Evolutionary conservation across 2,329 filamentous ascomycete genomes (phyloP).

Genomic region (Chrysoporthe austroafricana): DNA sequence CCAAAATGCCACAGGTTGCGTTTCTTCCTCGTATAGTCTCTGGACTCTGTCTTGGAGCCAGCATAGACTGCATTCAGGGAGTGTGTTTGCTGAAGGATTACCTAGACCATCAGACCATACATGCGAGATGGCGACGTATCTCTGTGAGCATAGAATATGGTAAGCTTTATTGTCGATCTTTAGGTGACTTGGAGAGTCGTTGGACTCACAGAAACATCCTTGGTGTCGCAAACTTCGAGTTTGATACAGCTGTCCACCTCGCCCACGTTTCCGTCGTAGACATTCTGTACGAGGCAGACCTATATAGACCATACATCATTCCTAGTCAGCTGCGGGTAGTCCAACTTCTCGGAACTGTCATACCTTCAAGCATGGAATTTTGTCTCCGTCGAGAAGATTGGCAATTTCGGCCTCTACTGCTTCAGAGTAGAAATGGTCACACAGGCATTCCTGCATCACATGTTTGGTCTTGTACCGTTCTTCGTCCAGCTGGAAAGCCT

Average conservation of each 20-base stretch:
- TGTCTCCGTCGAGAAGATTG: background rate
- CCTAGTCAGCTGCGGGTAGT: too few species aligned
- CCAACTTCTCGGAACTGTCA: background rate
- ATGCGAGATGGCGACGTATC: background rate
- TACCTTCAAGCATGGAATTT: background rate
- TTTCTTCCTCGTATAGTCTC: background rate
- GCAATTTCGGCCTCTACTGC: background rate
- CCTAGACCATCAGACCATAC: slow-evolving; percentile 2
- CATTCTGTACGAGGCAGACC: background rate
- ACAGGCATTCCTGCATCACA: background rate
- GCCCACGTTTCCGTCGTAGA: background rate
- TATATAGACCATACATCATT: background rate
- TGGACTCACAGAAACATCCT: background rate
- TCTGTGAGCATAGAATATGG: background rate
- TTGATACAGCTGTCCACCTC: background rate
- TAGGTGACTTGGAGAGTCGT: background rate
- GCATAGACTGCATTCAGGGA: background rate
- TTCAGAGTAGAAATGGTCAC: background rate
- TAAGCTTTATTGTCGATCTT: background rate
- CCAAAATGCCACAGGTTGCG: background rate
- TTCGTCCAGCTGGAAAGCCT: background rate
- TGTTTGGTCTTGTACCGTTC: background rate
- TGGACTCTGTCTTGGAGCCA: background rate
- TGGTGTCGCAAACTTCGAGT: background rate
- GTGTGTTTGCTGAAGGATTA: background rate